These are phyloP conservation scores for Scedosporium apiospermum DNA, from an alignment of 2,329 filamentous ascomycete species.

Conservation along the genomic window DNA sequence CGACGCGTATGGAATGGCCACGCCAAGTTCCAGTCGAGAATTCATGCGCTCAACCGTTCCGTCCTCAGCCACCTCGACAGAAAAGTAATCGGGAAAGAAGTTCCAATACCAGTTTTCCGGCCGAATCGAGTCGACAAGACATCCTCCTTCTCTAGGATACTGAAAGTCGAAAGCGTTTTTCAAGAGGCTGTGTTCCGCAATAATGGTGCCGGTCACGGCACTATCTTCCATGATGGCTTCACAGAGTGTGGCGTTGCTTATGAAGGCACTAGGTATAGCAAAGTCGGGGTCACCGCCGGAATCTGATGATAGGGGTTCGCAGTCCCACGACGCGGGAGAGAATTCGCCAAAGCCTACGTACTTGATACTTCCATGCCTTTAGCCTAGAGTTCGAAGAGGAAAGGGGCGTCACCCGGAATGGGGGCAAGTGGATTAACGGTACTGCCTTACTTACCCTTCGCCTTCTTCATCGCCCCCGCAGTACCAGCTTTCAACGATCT, in stretches of 20 bases:
- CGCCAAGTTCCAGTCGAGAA: neutral
- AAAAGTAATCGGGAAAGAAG: neutral
- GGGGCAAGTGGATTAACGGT: neutral
- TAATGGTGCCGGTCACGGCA: neutral
- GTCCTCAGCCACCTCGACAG: neutral
- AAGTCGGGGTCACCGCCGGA: neutral
- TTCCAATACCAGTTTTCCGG: neutral
- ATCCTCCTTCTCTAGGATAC: neutral
- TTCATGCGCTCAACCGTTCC: neutral
- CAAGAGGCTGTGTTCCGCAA: neutral
- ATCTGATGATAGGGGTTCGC: neutral
- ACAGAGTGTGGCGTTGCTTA: neutral
- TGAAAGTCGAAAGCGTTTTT: neutral
- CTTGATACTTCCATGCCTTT: neutral
- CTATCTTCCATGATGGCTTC: neutral
- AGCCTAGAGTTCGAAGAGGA: neutral
- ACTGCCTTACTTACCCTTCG: neutral
- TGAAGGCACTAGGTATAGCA: neutral
- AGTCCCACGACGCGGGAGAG: neutral
- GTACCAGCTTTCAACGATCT: neutral
- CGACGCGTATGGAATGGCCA: neutral
- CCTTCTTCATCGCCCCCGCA: neutral
- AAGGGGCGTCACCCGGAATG: no score
- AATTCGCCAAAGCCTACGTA: neutral
- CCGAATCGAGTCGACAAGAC: neutral